Evolutionary conservation across 169 alveolate species (phyloP).

Genomic region (Cryptosporidium bovis): DNA sequence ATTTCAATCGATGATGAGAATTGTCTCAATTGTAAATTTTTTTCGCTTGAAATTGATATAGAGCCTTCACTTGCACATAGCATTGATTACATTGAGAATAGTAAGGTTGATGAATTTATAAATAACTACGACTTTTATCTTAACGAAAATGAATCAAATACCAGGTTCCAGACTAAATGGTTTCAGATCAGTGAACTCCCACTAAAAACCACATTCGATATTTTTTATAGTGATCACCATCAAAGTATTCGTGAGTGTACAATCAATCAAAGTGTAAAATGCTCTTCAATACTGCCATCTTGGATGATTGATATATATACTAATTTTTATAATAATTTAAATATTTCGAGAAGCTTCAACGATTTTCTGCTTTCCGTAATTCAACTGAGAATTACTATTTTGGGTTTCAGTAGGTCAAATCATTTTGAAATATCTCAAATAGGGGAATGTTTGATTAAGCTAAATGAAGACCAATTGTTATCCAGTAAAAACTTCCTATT

Average conservation of each 20-base stretch:
- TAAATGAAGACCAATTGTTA: constrained; percentile 16
- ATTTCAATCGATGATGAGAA: constrained; percentile 27
- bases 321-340: constrained; percentile 2
- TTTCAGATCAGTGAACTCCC: constrained; percentile 6
- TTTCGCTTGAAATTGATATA: constrained; percentile 26
- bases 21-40: neutral
- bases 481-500: constrained; percentile 35
- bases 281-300: constrained; percentile 15
- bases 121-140: neutral
- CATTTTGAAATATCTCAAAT: constrained; percentile 5
- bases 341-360: neutral
- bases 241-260: constrained; percentile 37
- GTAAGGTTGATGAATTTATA: neutral
- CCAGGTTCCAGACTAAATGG: constrained; percentile 47
- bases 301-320: constrained; percentile 41
- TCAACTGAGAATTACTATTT: constrained; percentile 35
- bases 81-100: neutral
- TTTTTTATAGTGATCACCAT: constrained; percentile 33
- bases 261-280: constrained; percentile 2
- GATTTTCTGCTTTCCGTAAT: constrained; percentile 26
- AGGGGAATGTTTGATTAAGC: constrained; percentile 16
- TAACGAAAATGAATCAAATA: constrained; percentile 37
- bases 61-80: constrained; percentile 34
- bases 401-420: neutral
- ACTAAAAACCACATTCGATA: neutral